Evolutionary conservation across 345 rosid species (phyloP).

Genomic region (Euclidium syriacum): DNA sequence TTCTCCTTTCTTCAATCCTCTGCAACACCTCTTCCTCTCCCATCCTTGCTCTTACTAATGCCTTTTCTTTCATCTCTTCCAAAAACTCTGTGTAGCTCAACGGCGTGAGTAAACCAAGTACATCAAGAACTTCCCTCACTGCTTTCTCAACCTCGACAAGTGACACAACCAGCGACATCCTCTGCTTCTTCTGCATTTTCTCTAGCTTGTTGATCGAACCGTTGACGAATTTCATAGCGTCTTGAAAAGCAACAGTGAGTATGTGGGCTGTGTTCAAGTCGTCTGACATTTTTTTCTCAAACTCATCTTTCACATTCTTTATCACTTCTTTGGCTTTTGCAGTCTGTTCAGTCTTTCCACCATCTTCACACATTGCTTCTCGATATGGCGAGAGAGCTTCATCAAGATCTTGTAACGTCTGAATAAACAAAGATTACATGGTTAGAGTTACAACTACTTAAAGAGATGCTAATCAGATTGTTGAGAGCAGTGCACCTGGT

Average conservation of each 20-base stretch:
- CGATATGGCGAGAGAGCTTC: conserved; percentile 11
- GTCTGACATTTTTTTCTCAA: conserved; percentile 54
- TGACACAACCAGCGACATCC: conserved; percentile 38
- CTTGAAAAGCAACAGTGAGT: conserved; percentile 62
- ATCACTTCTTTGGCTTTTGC: conserved; percentile 45
- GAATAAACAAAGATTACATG: neutral
- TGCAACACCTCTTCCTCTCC: conserved; percentile 40
- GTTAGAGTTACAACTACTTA: neutral
- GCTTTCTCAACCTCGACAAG: conserved; percentile 45
- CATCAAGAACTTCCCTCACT: conserved; percentile 40
- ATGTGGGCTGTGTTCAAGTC: conserved; percentile 58
- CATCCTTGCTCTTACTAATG: conserved; percentile 53
- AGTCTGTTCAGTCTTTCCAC: conserved; percentile 18
- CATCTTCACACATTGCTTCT: conserved; percentile 27
- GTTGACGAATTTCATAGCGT: conserved; percentile 58
- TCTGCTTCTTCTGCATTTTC: conserved; percentile 63
- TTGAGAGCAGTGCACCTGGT: conserved; percentile 52
- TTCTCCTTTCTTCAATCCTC: conserved; percentile 47
- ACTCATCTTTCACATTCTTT: conserved; percentile 36
- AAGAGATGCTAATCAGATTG: neutral
- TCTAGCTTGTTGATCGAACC: conserved; percentile 40
- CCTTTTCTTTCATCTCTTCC: conserved; percentile 49
- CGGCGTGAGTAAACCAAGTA: conserved; percentile 50
- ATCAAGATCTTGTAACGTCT: conserved; percentile 63
- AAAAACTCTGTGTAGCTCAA: conserved; percentile 52